These are phyloP conservation scores for Pelargonium cotyledonis DNA, from an alignment of 441 rosid genomes.

Conservation along the genomic window DNA sequence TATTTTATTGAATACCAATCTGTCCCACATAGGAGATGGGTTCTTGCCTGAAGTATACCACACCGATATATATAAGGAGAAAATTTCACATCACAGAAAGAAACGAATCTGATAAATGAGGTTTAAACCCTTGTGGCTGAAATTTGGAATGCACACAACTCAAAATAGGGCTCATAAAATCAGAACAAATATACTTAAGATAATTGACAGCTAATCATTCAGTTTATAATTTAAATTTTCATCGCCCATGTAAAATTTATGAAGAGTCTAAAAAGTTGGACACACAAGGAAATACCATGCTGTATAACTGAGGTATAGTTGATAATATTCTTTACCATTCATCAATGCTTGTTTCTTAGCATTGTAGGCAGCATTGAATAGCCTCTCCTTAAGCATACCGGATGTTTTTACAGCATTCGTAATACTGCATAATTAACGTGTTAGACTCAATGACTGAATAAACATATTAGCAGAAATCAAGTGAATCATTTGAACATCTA, in stretches of 20 bases:
- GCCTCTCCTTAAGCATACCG: constrained; percentile 73
- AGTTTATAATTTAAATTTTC: neutral
- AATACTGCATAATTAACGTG: constrained; percentile 48
- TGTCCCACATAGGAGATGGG: constrained; percentile 98
- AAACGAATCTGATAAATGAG: constrained; percentile 10
- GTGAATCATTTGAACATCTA: constrained; percentile 19
- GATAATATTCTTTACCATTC: constrained; percentile 51
- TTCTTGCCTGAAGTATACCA: constrained; percentile 55
- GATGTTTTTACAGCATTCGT: constrained; percentile 78
- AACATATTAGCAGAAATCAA: constrained; percentile 18
- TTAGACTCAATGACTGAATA: constrained; percentile 13
- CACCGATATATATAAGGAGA: constrained; percentile 13
- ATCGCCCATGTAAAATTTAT: neutral
- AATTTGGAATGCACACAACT: neutral
- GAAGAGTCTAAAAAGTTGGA: constrained; percentile 5
- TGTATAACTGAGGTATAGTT: constrained; percentile 3
- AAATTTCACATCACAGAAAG: constrained; percentile 11
- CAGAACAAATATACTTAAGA: neutral
- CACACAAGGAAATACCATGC: constrained; percentile 1
- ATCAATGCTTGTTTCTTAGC: constrained; percentile 89
- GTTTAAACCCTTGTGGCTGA: constrained; percentile 4
- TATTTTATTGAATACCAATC: constrained; percentile 93
- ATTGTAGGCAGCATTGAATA: constrained; percentile 91
- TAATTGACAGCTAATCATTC: neutral
- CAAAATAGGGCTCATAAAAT: neutral